Evolutionary conservation across 2,329 filamentous ascomycete species (phyloP), one percentile per base, ranked within the genome.

Genomic region (Diaporthe citriasiana): DNA sequence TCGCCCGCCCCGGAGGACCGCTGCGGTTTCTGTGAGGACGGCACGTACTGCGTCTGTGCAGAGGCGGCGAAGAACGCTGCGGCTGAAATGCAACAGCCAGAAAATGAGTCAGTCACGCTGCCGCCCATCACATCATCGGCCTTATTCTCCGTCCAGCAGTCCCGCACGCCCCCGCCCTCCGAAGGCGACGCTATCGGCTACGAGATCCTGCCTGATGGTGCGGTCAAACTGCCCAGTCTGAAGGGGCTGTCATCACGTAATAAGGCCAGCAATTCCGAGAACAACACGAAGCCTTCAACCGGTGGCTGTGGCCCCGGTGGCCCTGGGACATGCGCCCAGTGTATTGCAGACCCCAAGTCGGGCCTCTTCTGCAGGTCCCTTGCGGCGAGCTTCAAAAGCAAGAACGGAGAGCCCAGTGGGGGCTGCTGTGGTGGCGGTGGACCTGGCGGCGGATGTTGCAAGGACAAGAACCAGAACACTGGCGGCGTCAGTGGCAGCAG

Each of bases 351-450:
- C 80, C 93, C 94, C 25, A 92, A 93, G 80, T 94, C 94, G 4
- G 94, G 93, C 1, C 89, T 95, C 50, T 97, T 97, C 85, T 97
- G 94, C 83, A 93, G 94, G 76, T 93, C 93, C 15, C 89, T 96
- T 70, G 93, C 94, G 33, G 93, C 93, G 75, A 92, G 86, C 77
- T 85, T 90, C 74, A 85, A 87, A 74, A 85, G 85, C 74, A 83
- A 85, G 65, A 70, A 38, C 19, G 63, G 75, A 35, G 74, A 77
- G 45, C 76, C 71, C 57, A 77, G 79, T 7, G 86, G 87, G 25
- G 90, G 90, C 66, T 94, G 93, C 82, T 90, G 90, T 78, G 90
- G 91, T 56, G 90, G 91, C 59, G 89, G 88, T 73, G 86, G 86
- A 53, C 82, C 85, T 25, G 88, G 87, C 19, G 90, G 89, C 19